phyloP scores from a whole-genome alignment of 1,284 basidiomycete species.

The Ceratorhiza oryzae-sativae region DNA sequence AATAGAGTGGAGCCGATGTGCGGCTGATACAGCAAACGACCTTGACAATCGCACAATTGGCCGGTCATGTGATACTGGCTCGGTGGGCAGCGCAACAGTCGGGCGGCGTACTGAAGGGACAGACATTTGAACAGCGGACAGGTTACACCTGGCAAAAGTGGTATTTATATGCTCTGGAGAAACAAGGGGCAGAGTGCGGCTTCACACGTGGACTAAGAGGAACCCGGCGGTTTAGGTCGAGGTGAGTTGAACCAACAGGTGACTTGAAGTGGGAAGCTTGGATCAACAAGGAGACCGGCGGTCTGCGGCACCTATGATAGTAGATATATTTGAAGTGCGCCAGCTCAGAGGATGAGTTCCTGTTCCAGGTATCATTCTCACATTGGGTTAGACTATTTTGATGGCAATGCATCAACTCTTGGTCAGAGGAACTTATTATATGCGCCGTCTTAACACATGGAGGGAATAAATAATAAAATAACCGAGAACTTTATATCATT shows the following conservation, averaged over 20 bases:
- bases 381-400: too few relatives aligned
- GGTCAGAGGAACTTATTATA: not conserved
- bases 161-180: not conserved
- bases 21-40: conserved; percentile 17
- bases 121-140: not conserved
- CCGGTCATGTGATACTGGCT: not conserved
- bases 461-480: too few relatives aligned
- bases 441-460: too few relatives aligned
- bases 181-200: not conserved
- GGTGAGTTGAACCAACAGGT: conserved; percentile 1
- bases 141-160: too few relatives aligned
- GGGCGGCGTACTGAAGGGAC: conserved; percentile 8
- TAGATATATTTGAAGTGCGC: not conserved
- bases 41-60: conserved; percentile 26
- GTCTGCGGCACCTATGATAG: not conserved
- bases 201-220: conserved; percentile 12
- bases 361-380: not conserved
- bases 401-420: too few relatives aligned
- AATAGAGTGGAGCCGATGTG: conserved; percentile 20
- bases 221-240: conserved; percentile 26
- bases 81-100: not conserved
- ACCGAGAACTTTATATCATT: too few relatives aligned
- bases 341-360: not conserved
- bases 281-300: not conserved
- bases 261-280: not conserved